phyloP scores from a whole-genome alignment of 169 alveolate genomes.

The Cryptosporidium andersoni region DNA sequence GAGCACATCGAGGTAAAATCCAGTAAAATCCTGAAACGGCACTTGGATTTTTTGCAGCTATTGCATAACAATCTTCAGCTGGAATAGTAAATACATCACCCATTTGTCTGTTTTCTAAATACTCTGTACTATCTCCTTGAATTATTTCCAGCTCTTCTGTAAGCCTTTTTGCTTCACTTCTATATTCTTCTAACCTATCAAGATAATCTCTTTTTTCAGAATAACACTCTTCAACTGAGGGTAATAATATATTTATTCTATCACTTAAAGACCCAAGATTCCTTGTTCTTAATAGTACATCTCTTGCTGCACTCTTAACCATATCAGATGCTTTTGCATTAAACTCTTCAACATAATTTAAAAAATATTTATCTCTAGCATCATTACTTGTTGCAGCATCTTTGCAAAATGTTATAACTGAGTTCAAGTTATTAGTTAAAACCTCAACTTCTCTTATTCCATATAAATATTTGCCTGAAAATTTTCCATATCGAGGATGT shows the following conservation, averaged over 20 bases:
- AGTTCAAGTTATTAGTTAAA: constrained; percentile 82
- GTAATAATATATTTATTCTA: constrained; percentile 79
- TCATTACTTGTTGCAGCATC: constrained; percentile 88
- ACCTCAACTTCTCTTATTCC: constrained; percentile 86
- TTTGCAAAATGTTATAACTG: constrained; percentile 84
- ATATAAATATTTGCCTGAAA: constrained; percentile 80
- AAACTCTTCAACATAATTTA: constrained; percentile 82
- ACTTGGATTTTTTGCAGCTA: constrained; percentile 79
- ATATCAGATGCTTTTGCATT: constrained; percentile 79
- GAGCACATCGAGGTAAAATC: constrained; percentile 87
- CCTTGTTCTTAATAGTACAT: constrained; percentile 78
- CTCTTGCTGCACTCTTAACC: constrained; percentile 82
- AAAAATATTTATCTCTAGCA: constrained; percentile 89
- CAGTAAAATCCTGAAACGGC: constrained; percentile 89
- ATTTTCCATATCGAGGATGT: constrained; percentile 85
- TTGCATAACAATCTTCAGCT: constrained; percentile 87
- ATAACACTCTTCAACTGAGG: constrained; percentile 80
- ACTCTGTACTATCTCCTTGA: constrained; percentile 60
- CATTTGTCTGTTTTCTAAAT: constrained; percentile 68
- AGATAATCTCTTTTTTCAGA: constrained; percentile 77
- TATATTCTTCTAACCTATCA: constrained; percentile 75
- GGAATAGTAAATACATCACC: constrained; percentile 86
- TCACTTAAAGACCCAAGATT: constrained; percentile 79
- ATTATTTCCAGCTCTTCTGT: constrained; percentile 72
- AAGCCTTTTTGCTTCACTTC: constrained; percentile 75